These are phyloP conservation scores for Orbilia quercus DNA, from an alignment of 2,329 filamentous ascomycete genomes.

Conservation along the genomic window DNA sequence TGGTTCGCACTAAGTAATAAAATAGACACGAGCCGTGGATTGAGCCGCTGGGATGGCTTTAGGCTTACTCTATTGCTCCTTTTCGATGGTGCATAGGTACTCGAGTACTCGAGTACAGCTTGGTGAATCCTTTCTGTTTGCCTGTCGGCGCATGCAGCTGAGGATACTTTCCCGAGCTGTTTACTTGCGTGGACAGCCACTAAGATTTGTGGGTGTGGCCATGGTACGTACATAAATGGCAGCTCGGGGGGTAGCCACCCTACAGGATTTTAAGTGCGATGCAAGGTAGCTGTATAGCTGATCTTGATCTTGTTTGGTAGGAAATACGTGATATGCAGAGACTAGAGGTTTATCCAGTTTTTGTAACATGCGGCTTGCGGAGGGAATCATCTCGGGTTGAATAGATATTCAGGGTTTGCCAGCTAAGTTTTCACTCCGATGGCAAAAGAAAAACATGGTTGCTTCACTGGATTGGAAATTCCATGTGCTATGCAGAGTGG, in stretches of 20 bases:
- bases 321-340: neutral
- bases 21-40: neutral
- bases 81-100: no score
- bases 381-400: constrained; percentile 1
- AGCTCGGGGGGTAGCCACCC: neutral
- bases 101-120: no score
- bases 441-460: neutral
- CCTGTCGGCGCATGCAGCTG: neutral
- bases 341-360: neutral
- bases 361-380: neutral
- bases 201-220: neutral
- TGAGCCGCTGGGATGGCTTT: neutral
- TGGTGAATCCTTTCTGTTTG: neutral
- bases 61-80: neutral
- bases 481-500: neutral
- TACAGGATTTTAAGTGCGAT: no score
- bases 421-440: neutral
- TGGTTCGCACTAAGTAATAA: neutral
- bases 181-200: neutral
- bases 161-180: neutral
- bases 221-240: neutral
- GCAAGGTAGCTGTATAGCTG: neutral
- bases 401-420: constrained; percentile 2
- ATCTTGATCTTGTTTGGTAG: neutral
- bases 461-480: neutral